Conservation (phyloP, 345 rosid species). For the Gossypium mustelinum region DNA sequence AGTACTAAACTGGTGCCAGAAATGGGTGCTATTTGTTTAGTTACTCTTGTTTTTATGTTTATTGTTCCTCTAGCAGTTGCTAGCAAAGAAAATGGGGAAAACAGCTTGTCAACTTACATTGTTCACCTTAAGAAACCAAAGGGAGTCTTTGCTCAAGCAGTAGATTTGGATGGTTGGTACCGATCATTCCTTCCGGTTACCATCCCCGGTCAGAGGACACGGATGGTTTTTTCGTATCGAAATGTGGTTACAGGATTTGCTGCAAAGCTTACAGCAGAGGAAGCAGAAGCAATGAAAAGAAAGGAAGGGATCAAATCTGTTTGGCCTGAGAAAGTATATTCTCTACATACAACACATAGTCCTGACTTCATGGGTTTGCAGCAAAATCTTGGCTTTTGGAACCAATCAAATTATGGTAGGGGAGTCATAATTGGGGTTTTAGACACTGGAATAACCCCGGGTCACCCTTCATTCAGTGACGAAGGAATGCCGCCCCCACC, state of each 20-base stretch:
- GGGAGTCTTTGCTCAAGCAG: not conserved
- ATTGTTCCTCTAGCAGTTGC: conserved; percentile 17
- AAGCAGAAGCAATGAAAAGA: conserved; percentile 34
- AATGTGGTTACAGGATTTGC: conserved; percentile 46
- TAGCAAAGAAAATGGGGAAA: conserved; percentile 4
- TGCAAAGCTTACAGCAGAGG: conserved; percentile 46
- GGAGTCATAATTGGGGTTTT: conserved; percentile 51
- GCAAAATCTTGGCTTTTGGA: conserved; percentile 35
- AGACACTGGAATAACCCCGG: conserved; percentile 53
- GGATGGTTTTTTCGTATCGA: conserved; percentile 34
- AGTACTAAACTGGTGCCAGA: not conserved
- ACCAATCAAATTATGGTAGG: conserved; percentile 34
- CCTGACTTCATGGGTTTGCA: conserved; percentile 50
- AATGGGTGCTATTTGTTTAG: conserved; percentile 11
- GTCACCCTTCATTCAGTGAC: conserved; percentile 46
- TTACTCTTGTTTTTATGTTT: conserved; percentile 19
- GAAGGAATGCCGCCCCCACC: conserved; percentile 42
- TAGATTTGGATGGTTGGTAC: conserved; percentile 28
- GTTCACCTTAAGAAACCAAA: conserved; percentile 28
- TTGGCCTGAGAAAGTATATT: conserved; percentile 23
- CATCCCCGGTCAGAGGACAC: conserved; percentile 14
- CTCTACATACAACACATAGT: conserved; percentile 46
- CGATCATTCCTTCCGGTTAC: conserved; percentile 31
- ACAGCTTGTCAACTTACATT: conserved; percentile 28
- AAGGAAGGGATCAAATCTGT: conserved; percentile 42